These are phyloP conservation scores for Sugiyamaella valdiviana DNA, from an alignment of 805 yeast species.

Conservation along the genomic window DNA sequence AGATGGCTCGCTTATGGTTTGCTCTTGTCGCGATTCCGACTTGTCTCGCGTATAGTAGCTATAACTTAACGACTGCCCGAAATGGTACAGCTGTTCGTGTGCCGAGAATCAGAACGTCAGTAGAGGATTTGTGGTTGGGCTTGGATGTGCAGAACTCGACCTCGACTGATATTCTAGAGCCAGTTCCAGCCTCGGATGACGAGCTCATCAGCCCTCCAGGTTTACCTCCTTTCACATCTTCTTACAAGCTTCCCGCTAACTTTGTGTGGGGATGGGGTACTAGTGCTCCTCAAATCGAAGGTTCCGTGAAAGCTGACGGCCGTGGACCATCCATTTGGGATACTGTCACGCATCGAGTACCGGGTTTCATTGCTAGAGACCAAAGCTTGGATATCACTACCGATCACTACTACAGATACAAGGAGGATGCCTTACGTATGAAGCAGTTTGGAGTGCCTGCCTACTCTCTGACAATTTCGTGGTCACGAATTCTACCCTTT, in stretches of 20 bases:
- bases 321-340: slow-evolving; percentile 33
- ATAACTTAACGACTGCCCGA: no score
- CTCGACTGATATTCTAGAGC: slow-evolving; percentile 7
- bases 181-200: slow-evolving; percentile 8
- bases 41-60: no score
- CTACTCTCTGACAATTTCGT: slow-evolving; percentile 34
- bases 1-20: no score
- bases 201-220: slow-evolving; percentile 18
- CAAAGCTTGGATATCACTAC: slow-evolving; percentile 27
- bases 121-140: slow-evolving; percentile 14
- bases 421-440: slow-evolving; percentile 32
- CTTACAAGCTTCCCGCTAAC: slow-evolving; percentile 11
- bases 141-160: slow-evolving; percentile 9
- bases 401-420: slow-evolving; percentile 33
- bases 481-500: slow-evolving; percentile 35
- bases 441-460: slow-evolving; percentile 32
- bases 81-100: no score
- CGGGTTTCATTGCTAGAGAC: slow-evolving; percentile 14
- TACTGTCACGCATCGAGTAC: slow-evolving; percentile 18
- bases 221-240: slow-evolving; percentile 6
- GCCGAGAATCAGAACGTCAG: neutral
- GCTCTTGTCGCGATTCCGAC: no score
- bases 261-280: slow-evolving; percentile 32
- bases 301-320: slow-evolving; percentile 34
- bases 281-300: slow-evolving; percentile 35